A percentile compares a stretch with the other conserved stretches of the same genome.
phyloP scores from a whole-genome alignment of 768 basidiomycete species.

The Lactarius vividus region DNA sequence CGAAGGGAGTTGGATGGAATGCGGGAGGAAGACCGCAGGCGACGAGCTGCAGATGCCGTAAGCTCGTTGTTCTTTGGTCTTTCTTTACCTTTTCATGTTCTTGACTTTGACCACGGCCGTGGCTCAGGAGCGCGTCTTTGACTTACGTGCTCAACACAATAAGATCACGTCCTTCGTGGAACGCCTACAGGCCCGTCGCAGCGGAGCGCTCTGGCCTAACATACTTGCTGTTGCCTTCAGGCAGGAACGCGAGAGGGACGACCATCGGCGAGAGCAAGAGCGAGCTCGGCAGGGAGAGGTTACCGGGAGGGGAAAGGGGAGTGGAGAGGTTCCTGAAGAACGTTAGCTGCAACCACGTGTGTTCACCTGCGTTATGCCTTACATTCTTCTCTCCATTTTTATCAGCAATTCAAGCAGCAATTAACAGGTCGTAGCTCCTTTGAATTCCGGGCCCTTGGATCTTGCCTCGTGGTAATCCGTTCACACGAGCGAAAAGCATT shows the following conservation, averaged over 20 bases:
- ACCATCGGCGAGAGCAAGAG: conserved; percentile 22
- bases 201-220: conserved; percentile 28
- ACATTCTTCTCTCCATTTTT: conserved; percentile 12
- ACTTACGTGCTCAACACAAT: conserved; percentile 31
- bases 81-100: background rate
- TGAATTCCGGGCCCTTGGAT: background rate
- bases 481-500: conserved; percentile 6
- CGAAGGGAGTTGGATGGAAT: conserved; percentile 31
- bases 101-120: background rate
- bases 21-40: conserved; percentile 33
- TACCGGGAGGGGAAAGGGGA: conserved; percentile 12
- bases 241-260: conserved; percentile 27
- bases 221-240: conserved; percentile 28
- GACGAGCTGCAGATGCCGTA: conserved; percentile 28
- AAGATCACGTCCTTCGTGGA: conserved; percentile 31
- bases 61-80: background rate
- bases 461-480: conserved; percentile 18
- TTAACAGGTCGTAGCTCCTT: conserved; percentile 18
- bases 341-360: conserved; percentile 13
- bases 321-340: conserved; percentile 18
- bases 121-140: conserved; percentile 29
- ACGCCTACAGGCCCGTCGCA: conserved; percentile 26
- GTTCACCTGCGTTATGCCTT: conserved; percentile 13
- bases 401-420: conserved; percentile 15
- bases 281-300: conserved; percentile 12